Base-by-base conservation (phyloP, 345 rosid species). In the Noccaea caerulescens region DNA sequence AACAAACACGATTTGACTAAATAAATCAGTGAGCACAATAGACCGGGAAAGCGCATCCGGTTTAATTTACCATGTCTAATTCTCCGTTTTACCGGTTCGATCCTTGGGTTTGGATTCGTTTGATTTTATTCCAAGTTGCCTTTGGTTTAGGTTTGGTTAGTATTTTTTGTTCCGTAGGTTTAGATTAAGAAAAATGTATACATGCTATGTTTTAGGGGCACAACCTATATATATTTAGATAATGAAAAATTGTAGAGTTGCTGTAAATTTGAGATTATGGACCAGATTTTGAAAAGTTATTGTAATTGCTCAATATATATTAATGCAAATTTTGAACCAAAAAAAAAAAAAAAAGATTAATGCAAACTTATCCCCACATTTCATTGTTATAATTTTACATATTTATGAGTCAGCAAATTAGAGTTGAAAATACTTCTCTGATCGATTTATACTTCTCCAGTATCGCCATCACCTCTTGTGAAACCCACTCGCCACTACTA, bases 11-110 rank as follows among this genome's bases (percentile, higher is more conserved):
- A 5, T 5, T 5, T 3, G 27, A 51, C 47, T 61, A 37, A 44
- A 74, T 49, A 43, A 53, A 44, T 46, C 43, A 46, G 20, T 5
- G 61, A 1, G 6, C n/a, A 27, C 8, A 61, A 8, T n/a, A 1
- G n/a, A 69, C 79, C 79, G 65, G 65, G 11, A 14, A 41, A 10
- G 8, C 0, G 11, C 0, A 36, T 54, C 64, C 44, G 73, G 79
- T 75, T 69, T 38, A 45, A 3, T 42, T 8, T 4, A 65, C 10
- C 0, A 23, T 54, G 6, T 32, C 54, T 41, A 30, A 16, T 39
- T 41, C 36, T 49, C 42, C 12, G 10, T 20, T 53, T 25, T 9
- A 39, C 61, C 71, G 71, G 51, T 52, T 36, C 2, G 23, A 49
- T 46, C 2, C 43, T 42, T 32, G 4, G 25, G 52, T 62, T 43